phyloP scores from a whole-genome alignment of 2,329 filamentous ascomycete species.

The Colletotrichum destructivum region DNA sequence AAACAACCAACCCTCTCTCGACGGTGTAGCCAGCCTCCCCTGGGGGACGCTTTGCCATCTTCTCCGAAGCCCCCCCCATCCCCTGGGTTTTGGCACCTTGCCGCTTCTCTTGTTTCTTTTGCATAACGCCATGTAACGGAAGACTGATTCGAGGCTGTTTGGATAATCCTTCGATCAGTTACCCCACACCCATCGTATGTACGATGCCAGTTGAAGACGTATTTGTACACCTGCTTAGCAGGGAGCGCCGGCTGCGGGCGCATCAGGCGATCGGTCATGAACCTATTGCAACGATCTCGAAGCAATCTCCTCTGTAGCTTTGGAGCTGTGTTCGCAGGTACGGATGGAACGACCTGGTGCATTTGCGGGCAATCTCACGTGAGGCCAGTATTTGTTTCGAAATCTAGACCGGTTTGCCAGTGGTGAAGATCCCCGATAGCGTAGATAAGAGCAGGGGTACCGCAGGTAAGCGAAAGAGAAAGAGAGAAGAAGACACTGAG shows the following conservation, averaged over 20 bases:
- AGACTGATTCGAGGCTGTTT: conserved; percentile 19
- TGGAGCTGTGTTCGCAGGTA: background rate
- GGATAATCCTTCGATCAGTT: conserved; percentile 26
- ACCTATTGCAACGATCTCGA: background rate
- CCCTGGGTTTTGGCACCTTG: conserved; percentile 4
- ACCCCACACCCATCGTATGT: conserved; percentile 22
- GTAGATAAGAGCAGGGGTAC: conserved; percentile 19
- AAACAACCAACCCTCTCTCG: background rate
- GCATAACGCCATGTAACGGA: conserved; percentile 20
- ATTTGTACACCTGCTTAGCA: conserved; percentile 8
- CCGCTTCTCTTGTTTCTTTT: conserved; percentile 2
- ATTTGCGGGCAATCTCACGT: conserved; percentile 10
- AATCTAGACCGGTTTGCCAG: conserved; percentile 7
- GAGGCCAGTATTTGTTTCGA: background rate
- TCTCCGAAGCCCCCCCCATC: conserved; percentile 1
- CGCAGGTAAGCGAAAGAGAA: conserved; percentile 12
- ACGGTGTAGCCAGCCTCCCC: background rate
- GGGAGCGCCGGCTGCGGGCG: conserved; percentile 2
- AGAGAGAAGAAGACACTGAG: background rate
- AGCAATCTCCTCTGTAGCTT: too few relatives aligned
- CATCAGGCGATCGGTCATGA: conserved; percentile 10
- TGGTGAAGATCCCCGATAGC: conserved; percentile 20
- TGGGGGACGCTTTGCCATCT: background rate
- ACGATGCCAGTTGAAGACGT: conserved; percentile 17
- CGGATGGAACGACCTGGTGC: background rate